phyloP scores from a whole-genome alignment of 1,284 basidiomycete genomes.

The Ceratobasidium sp. region DNA sequence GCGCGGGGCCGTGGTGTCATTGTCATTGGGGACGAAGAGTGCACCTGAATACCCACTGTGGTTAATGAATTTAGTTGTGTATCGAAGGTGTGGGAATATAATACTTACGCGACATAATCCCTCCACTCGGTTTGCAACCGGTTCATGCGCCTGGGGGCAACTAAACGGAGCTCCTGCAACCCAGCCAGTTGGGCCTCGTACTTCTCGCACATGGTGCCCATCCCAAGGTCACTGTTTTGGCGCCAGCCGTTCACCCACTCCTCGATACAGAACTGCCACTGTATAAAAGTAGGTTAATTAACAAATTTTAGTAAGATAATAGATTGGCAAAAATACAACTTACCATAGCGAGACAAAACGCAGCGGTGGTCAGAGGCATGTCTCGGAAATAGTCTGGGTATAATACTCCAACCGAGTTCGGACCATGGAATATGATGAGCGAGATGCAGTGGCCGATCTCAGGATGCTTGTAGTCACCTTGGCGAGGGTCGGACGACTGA shows the following conservation, averaged over 20 bases:
- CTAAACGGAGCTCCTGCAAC: not conserved
- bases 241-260: conserved; percentile 15
- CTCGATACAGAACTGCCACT: conserved; percentile 6
- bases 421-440: not conserved
- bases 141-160: not conserved
- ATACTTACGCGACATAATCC: conserved; percentile 8
- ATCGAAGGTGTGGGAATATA: too few relatives aligned
- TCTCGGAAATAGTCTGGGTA: conserved; percentile 10
- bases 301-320: too few relatives aligned
- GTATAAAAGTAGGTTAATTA: not conserved
- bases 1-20: too few relatives aligned
- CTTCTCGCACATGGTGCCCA: conserved; percentile 10
- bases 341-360: not conserved
- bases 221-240: conserved; percentile 4
- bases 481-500: too few relatives aligned
- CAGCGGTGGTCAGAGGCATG: not conserved
- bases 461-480: too few relatives aligned
- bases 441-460: not conserved
- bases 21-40: too few relatives aligned
- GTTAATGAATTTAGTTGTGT: too few relatives aligned
- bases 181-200: conserved; percentile 9
- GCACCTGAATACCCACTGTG: too few relatives aligned
- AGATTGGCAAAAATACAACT: too few relatives aligned
- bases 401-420: not conserved
- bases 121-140: not conserved